Conservation (phyloP, 805 yeast species). For the Cephaloascus fragrans region DNA sequence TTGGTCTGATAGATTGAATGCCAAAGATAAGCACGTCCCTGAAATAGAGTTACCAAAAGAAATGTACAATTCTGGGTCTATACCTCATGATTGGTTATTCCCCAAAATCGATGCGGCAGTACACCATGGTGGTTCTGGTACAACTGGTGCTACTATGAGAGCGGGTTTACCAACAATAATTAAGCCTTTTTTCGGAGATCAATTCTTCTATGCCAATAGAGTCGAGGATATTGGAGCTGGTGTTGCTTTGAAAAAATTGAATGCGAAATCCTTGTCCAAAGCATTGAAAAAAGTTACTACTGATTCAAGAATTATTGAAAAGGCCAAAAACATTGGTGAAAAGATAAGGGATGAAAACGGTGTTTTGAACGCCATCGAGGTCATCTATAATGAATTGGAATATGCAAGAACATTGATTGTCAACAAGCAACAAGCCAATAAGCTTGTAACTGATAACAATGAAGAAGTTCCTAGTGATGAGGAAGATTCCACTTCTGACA, state of each 20-base stretch:
- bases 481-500: conserved; percentile 11
- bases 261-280: conserved; percentile 47
- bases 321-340: conserved; percentile 54
- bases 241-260: conserved; percentile 56
- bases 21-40: conserved; percentile 17
- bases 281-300: conserved; percentile 65
- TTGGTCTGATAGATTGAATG: conserved; percentile 73
- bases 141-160: conserved; percentile 85
- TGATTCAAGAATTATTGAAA: conserved; percentile 55
- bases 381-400: conserved; percentile 71
- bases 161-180: conserved; percentile 85
- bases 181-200: conserved; percentile 96
- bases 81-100: conserved; percentile 94
- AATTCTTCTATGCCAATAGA: conserved; percentile 81
- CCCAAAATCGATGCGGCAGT: conserved; percentile 87
- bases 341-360: conserved; percentile 71
- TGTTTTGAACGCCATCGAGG: conserved; percentile 62
- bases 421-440: conserved; percentile 26
- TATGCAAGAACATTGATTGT: conserved; percentile 57
- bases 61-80: conserved; percentile 58
- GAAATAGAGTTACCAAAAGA: conserved; percentile 52
- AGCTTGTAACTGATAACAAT: background rate
- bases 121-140: conserved; percentile 96
- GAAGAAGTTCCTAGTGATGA: conserved; percentile 12
- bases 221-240: conserved; percentile 90